phyloP scores from a whole-genome alignment of 2,329 filamentous ascomycete genomes.

The Fusarium torreyae region DNA sequence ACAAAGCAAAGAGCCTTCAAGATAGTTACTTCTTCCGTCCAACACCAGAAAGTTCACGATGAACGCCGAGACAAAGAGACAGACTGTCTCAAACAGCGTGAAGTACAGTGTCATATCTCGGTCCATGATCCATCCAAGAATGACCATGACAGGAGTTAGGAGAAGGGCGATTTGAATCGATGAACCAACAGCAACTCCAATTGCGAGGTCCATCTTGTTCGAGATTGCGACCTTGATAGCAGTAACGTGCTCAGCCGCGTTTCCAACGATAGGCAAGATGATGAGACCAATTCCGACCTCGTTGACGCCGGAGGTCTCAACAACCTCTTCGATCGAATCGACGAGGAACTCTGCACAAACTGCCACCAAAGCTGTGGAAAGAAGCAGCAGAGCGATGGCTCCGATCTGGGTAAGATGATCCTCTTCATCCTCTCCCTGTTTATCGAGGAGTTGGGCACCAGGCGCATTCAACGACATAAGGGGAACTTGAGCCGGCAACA shows the following conservation, averaged over 20 bases:
- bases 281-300: constrained; percentile 81
- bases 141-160: constrained; percentile 78
- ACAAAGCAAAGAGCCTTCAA: constrained; percentile 81
- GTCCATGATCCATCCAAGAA: constrained; percentile 78
- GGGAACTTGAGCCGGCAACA: constrained; percentile 65
- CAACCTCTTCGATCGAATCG: constrained; percentile 75
- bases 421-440: constrained; percentile 56
- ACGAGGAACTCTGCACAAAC: constrained; percentile 80
- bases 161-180: constrained; percentile 82
- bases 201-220: constrained; percentile 83
- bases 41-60: constrained; percentile 91
- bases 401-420: constrained; percentile 68
- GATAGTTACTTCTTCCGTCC: constrained; percentile 88
- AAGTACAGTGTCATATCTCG: constrained; percentile 86
- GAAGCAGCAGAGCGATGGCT: constrained; percentile 73
- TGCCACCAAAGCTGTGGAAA: constrained; percentile 76
- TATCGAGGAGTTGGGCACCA: constrained; percentile 44
- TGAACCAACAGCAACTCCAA: constrained; percentile 79
- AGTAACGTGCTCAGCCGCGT: constrained; percentile 81
- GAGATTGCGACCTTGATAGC: constrained; percentile 79
- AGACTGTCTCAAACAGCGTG: constrained; percentile 89
- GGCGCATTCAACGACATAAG: constrained; percentile 53
- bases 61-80: constrained; percentile 85
- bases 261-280: constrained; percentile 80
- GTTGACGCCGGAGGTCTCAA: constrained; percentile 68